Conservation (phyloP, 495 filamentous ascomycete species). For the Penicillium angulare region DNA sequence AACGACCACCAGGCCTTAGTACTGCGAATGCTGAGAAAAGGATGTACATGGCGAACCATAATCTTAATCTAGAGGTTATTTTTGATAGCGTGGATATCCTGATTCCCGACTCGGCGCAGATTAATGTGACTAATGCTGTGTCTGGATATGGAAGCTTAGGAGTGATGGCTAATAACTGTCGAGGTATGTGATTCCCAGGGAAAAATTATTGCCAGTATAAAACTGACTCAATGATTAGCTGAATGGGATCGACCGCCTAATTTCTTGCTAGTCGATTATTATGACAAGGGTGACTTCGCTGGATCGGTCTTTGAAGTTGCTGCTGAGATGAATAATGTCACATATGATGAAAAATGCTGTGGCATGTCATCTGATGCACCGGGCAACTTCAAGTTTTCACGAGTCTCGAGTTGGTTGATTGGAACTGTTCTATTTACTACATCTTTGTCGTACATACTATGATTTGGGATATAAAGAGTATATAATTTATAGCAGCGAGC, state of each 20-base stretch:
- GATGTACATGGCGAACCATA: conserved; percentile 92
- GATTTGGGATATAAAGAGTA: not conserved
- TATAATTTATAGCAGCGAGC: not conserved
- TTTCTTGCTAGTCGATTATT: conserved; percentile 88
- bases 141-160: conserved; percentile 69
- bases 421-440: not conserved
- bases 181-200: no score
- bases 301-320: conserved; percentile 92
- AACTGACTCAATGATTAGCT: conserved; percentile 22
- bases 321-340: conserved; percentile 80
- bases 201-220: no score
- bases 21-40: conserved; percentile 51
- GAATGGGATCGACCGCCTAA: conserved; percentile 75
- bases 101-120: conserved; percentile 66
- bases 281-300: conserved; percentile 64
- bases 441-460: not conserved
- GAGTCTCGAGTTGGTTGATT: not conserved
- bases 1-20: conserved; percentile 59
- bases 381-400: not conserved
- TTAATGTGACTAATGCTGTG: conserved; percentile 68
- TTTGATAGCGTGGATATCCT: conserved; percentile 59
- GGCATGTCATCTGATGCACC: conserved; percentile 45
- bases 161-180: conserved; percentile 64
- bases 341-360: conserved; percentile 74
- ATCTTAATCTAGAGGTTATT: conserved; percentile 72